These are phyloP conservation scores for Pseudogymnoascus sp. DNA, from an alignment of 2,329 filamentous ascomycete species.

Conservation along the genomic window DNA sequence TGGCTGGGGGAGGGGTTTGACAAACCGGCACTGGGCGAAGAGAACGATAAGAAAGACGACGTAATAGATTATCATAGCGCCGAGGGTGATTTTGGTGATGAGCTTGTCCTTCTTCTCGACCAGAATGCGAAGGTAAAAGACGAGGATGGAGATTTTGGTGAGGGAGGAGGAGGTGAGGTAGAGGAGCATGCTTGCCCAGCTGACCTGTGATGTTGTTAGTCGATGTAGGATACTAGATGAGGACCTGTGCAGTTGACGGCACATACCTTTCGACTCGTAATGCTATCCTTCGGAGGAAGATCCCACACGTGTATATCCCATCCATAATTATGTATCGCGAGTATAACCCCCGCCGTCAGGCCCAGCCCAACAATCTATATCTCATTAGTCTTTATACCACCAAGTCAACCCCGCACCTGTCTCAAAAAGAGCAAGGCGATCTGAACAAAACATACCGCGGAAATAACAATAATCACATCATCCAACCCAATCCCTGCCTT, in stretches of 20 bases:
- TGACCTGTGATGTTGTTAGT: conserved; percentile 2
- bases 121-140: conserved; percentile 12
- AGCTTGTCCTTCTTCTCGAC: neutral
- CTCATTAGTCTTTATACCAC: conserved; percentile 11
- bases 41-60: neutral
- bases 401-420: neutral
- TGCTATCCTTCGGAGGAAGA: conserved; percentile 24
- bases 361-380: conserved; percentile 28
- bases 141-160: conserved; percentile 11
- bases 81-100: conserved; percentile 5
- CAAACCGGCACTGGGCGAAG: conserved; percentile 5
- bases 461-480: conserved; percentile 36
- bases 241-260: neutral
- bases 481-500: conserved; percentile 37
- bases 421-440: neutral
- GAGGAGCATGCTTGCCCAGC: conserved; percentile 9
- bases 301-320: conserved; percentile 36
- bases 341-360: conserved; percentile 28
- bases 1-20: neutral
- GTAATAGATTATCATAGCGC: neutral
- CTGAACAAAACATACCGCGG: conserved; percentile 27
- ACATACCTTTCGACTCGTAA: conserved; percentile 27
- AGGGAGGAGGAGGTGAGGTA: conserved; percentile 9
- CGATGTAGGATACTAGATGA: neutral
- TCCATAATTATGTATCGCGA: conserved; percentile 28